These are phyloP conservation scores for Falciphora oryzae DNA, from an alignment of 2,329 filamentous ascomycete genomes.

Conservation along the genomic window DNA sequence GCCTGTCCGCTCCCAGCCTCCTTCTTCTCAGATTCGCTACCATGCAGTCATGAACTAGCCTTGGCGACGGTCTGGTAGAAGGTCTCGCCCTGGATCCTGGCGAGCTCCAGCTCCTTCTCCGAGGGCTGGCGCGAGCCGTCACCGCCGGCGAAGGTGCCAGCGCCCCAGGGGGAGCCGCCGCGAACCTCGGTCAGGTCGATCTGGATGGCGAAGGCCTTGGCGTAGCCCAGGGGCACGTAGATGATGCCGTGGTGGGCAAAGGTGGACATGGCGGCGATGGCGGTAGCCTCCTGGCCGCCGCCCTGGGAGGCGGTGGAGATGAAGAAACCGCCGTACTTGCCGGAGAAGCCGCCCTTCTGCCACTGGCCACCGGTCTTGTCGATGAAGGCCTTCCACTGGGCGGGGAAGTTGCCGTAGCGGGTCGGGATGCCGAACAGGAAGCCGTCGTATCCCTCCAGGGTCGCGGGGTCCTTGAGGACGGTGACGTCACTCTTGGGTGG, in stretches of 20 bases:
- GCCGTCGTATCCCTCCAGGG: conserved; percentile 72
- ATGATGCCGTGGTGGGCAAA: conserved; percentile 90
- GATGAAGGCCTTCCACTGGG: conserved; percentile 70
- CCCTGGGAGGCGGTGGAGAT: conserved; percentile 77
- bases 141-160: conserved; percentile 74
- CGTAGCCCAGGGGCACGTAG: conserved; percentile 93
- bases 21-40: conserved; percentile 28
- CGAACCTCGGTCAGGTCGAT: conserved; percentile 71
- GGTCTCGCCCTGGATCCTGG: conserved; percentile 72
- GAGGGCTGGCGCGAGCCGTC: conserved; percentile 83
- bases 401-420: conserved; percentile 93
- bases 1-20: background rate
- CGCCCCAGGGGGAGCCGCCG: conserved; percentile 88
- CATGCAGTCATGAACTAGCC: conserved; percentile 71
- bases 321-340: conserved; percentile 91
- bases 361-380: conserved; percentile 86
- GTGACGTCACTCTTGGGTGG: conserved; percentile 68
- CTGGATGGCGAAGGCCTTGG: conserved; percentile 66
- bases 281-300: conserved; percentile 90
- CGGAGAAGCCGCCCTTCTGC: conserved; percentile 68
- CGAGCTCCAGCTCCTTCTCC: conserved; percentile 69
- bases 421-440: conserved; percentile 94
- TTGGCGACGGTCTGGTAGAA: conserved; percentile 78
- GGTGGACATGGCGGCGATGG: conserved; percentile 74
- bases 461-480: conserved; percentile 49